phyloP scores from a whole-genome alignment of 805 yeast genomes.

The Barnettozyma wickerhamii region DNA sequence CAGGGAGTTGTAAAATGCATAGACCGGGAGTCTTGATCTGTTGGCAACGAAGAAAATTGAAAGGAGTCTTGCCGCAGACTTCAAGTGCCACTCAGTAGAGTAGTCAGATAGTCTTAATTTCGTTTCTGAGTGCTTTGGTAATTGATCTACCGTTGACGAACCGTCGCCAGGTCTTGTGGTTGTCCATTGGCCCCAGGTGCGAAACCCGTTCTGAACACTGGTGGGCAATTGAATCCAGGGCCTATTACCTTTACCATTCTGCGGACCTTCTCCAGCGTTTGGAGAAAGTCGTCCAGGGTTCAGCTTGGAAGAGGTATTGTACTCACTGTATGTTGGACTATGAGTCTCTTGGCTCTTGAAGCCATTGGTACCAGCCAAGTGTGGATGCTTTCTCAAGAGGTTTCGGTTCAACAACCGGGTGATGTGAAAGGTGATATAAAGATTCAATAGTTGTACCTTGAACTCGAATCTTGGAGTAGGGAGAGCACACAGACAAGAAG shows the following conservation, averaged over 20 bases:
- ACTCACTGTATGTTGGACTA: slow-evolving; percentile 13
- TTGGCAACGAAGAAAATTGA: slow-evolving; percentile 55
- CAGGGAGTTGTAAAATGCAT: slow-evolving; percentile 67
- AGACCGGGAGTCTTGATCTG: slow-evolving; percentile 23
- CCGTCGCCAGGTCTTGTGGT: neutral
- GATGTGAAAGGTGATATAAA: slow-evolving; percentile 75
- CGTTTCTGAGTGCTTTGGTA: slow-evolving; percentile 15
- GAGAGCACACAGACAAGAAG: slow-evolving; percentile 51
- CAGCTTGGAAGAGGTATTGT: slow-evolving; percentile 9
- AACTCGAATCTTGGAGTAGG: slow-evolving; percentile 39
- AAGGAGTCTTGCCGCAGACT: slow-evolving; percentile 58
- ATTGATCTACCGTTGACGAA: neutral
- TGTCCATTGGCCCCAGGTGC: slow-evolving; percentile 11
- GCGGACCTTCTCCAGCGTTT: too few relatives aligned
- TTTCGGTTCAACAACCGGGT: slow-evolving; percentile 41
- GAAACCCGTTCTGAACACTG: slow-evolving; percentile 11
- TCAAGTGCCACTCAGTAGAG: slow-evolving; percentile 78
- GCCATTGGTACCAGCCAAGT: neutral
- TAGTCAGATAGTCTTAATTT: slow-evolving; percentile 53
- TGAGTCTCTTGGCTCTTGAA: neutral
- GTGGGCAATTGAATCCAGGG: slow-evolving; percentile 10
- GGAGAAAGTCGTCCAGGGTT: slow-evolving; percentile 3
- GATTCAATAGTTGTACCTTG: slow-evolving; percentile 65
- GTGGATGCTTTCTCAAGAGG: neutral
- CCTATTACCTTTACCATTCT: too few relatives aligned